Conservation (phyloP, 2,329 filamentous ascomycete species). For the Fusarium hostae region DNA sequence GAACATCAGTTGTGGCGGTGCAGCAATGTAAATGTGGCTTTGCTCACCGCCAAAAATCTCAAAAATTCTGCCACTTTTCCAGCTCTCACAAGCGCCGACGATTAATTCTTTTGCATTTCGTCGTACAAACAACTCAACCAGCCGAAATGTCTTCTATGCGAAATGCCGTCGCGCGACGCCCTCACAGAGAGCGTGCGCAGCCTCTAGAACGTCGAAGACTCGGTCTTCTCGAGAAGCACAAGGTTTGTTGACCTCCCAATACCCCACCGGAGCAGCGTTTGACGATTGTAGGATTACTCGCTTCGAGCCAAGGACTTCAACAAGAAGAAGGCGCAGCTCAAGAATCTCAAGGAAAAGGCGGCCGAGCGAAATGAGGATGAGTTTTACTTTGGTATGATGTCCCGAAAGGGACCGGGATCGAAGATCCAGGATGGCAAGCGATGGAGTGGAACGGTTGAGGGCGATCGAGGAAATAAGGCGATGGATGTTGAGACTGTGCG, state of each 20-base stretch:
- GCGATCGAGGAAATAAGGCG: constrained; percentile 66
- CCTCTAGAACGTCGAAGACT: constrained; percentile 84
- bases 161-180: constrained; percentile 79
- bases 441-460: constrained; percentile 66
- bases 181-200: constrained; percentile 91
- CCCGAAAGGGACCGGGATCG: constrained; percentile 66
- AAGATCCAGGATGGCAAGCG: constrained; percentile 60
- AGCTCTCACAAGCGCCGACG: constrained; percentile 1
- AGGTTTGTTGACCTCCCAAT: constrained; percentile 60
- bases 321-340: constrained; percentile 71
- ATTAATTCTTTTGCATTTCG: constrained; percentile 22
- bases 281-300: constrained; percentile 66
- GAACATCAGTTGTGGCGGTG: constrained; percentile 27
- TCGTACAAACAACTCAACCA: background rate
- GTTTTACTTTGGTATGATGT: constrained; percentile 78
- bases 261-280: constrained; percentile 17
- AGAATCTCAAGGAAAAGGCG: constrained; percentile 69
- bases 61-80: constrained; percentile 50
- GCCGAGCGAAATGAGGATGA: constrained; percentile 77
- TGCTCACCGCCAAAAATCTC: constrained; percentile 53
- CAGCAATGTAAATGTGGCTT: too few relatives aligned
- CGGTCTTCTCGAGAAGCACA: constrained; percentile 95
- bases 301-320: constrained; percentile 74
- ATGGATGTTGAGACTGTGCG: constrained; percentile 68
- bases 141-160: constrained; percentile 66